These are phyloP conservation scores for Cardamine chenopodiifolia DNA, from an alignment of 345 rosid species.

Conservation along the genomic window DNA sequence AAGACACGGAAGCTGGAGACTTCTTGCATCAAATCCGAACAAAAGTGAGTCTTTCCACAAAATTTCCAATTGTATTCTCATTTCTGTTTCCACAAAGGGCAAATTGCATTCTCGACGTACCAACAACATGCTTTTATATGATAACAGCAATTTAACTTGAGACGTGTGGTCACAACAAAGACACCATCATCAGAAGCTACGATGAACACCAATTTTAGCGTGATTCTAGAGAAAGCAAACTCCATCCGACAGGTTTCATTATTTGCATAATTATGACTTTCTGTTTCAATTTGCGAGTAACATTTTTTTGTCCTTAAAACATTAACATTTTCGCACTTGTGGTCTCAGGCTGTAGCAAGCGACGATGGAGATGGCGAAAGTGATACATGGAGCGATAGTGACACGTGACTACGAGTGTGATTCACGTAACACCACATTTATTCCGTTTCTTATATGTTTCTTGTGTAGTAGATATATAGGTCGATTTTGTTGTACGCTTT, in stretches of 20 bases:
- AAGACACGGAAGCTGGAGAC: slow-evolving; percentile 65
- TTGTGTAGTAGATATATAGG: slow-evolving; percentile 21
- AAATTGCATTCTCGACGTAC: not conserved
- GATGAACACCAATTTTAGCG: slow-evolving; percentile 58
- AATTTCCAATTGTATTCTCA: not conserved
- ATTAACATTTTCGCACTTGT: slow-evolving; percentile 10
- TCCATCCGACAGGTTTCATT: slow-evolving; percentile 82
- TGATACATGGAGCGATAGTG: slow-evolving; percentile 41
- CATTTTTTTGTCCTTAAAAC: not conserved
- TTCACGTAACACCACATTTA: slow-evolving; percentile 10
- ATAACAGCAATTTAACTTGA: slow-evolving; percentile 74
- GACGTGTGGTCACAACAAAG: slow-evolving; percentile 52
- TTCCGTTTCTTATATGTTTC: not conserved
- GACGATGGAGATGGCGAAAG: slow-evolving; percentile 35
- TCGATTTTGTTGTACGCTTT: slow-evolving; percentile 28
- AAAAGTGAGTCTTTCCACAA: slow-evolving; percentile 58
- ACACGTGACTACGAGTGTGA: slow-evolving; percentile 9
- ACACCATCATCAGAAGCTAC: slow-evolving; percentile 44
- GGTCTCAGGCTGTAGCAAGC: slow-evolving; percentile 40
- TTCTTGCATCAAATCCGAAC: slow-evolving; percentile 79
- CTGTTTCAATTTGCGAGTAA: slow-evolving; percentile 3
- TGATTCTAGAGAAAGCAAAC: slow-evolving; percentile 83
- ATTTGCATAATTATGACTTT: not conserved
- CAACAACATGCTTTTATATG: not conserved
- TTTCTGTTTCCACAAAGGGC: not conserved